These are phyloP conservation scores for Pisolithus microcarpus DNA, from an alignment of 768 basidiomycete genomes.

Conservation along the genomic window DNA sequence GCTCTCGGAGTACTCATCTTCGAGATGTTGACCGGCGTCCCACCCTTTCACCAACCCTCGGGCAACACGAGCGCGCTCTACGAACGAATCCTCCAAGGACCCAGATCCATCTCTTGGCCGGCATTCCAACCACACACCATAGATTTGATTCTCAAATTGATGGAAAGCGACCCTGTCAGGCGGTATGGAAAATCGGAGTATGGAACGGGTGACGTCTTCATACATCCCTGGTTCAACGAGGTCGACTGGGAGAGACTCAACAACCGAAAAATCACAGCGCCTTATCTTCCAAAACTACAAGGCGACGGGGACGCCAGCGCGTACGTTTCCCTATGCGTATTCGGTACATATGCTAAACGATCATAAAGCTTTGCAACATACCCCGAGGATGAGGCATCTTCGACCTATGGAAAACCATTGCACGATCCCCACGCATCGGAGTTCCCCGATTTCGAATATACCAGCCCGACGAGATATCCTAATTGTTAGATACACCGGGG, in stretches of 20 bases:
- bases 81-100: conserved; percentile 81
- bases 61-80: conserved; percentile 82
- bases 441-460: conserved; percentile 81
- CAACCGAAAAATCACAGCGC: conserved; percentile 87
- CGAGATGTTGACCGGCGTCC: conserved; percentile 95
- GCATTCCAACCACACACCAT: conserved; percentile 67
- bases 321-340: conserved; percentile 29
- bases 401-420: conserved; percentile 51
- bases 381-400: conserved; percentile 62
- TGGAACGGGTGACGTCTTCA: conserved; percentile 87
- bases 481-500: too few species aligned
- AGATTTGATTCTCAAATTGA: conserved; percentile 83
- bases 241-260: conserved; percentile 84
- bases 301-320: conserved; percentile 96
- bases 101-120: conserved; percentile 73
- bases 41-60: conserved; percentile 88
- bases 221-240: conserved; percentile 90
- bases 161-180: conserved; percentile 83
- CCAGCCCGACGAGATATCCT: conserved; percentile 15
- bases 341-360: conserved; percentile 3
- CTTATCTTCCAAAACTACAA: conserved; percentile 86
- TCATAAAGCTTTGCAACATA: conserved; percentile 63
- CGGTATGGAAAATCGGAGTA: conserved; percentile 85
- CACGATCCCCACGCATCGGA: conserved; percentile 55
- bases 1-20: conserved; percentile 94